Conservation (phyloP, 73 alveolate genomes). For the Paramecium tetraurelia region DNA sequence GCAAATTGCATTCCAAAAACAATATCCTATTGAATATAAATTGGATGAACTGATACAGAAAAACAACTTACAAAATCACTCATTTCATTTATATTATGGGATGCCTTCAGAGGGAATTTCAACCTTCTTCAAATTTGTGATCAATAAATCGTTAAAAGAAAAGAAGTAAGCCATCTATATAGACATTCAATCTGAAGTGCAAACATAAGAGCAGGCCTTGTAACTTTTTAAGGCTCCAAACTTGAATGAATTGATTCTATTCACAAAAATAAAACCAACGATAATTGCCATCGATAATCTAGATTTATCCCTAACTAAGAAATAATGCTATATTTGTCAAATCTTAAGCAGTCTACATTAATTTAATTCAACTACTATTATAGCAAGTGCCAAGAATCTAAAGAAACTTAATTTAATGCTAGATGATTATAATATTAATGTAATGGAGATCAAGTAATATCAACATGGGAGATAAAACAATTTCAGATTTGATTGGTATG, state of each 20-base stretch:
- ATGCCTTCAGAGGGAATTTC: slow-evolving; percentile 5
- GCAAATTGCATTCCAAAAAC: background rate
- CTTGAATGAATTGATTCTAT: background rate
- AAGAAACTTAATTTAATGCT: background rate
- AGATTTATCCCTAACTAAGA: background rate
- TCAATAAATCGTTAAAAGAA: background rate
- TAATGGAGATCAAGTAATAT: background rate
- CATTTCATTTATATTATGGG: background rate
- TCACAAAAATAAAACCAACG: background rate
- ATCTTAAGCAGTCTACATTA: background rate
- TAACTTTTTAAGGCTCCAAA: background rate
- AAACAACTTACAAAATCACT: background rate
- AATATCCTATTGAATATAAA: background rate
- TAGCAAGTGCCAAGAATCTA: background rate
- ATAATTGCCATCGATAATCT: background rate
- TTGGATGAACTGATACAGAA: background rate
- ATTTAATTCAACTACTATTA: background rate
- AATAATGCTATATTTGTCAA: slow-evolving; percentile 3
- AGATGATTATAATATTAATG: background rate
- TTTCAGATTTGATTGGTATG: background rate
- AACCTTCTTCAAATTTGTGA: background rate
- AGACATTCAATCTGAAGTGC: background rate
- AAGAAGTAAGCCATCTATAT: background rate
- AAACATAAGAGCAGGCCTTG: background rate
- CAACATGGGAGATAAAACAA: background rate